Evolutionary conservation across 2,329 filamentous ascomycete species (phyloP), one percentile per base, ranked within the genome.

Genomic region (Coniochaeta sp.): DNA sequence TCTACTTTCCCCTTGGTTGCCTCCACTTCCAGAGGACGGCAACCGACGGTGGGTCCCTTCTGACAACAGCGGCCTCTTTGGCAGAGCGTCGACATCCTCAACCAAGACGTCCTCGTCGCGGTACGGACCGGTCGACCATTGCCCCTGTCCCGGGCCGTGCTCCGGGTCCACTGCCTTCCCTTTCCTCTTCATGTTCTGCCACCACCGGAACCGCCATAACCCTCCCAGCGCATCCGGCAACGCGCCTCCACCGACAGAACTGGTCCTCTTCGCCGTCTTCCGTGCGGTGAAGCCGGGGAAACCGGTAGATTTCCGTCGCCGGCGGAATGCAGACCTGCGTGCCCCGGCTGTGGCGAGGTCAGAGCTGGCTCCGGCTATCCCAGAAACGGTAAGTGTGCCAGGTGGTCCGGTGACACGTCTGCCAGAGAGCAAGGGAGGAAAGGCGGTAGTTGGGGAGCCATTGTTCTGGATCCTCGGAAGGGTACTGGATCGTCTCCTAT

Each of bases 211-310:
- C 43, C 79, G 81, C 71, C 80, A 81, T 26, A 87, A 73, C 1
- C 79, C 79, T 6, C 79, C 76, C 0, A 83, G 68, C 0, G 81
- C 77, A 16, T 81, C 79, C 55, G 84, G 82, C 1, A 81, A 65
- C 8, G 75, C 74, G 43, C 71, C 70, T 6, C 75, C 74, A 43
- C 71, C 70, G 24, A 70, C 71, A 2, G 69, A 67, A 44, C 70
- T 44, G 19, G 34, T 58, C 34, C 56, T 69, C 59, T 71, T 73
- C 54, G 74, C 69, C 36, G 74, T 72, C 56, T 76, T 75, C 43
- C 83, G 76, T 6, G 84, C 83, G 6, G 79, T 82, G 60, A 87
- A 84, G 0, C 84, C 83, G 0, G 83, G 83, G 62, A 88, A 87
- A 0, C 84, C 84, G 0, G 82, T 86, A 17, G 83, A 86, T 66